Base-by-base conservation (phyloP, 2,329 filamentous ascomycete genomes). In the Penicillium sumatraense region DNA sequence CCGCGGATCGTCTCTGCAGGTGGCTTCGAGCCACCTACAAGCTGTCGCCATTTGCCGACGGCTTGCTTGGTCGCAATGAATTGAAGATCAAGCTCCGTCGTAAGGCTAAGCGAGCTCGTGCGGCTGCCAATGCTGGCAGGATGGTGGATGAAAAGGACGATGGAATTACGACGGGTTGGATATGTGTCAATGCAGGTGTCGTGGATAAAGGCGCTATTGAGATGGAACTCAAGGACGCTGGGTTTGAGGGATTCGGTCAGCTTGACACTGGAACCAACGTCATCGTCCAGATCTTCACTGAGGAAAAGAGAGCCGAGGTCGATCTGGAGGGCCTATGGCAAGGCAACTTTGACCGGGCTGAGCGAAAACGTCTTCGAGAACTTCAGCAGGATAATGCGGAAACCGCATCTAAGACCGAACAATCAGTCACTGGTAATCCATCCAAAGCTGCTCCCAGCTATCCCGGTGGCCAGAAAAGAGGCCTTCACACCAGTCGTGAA, bases 101-200 rank as follows among this genome's bases (percentile, higher is more conserved):
- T 38, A 89, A 93, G 71, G 87, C 89, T 7, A 90, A 91, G 71
- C 88, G 89, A 64, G 89, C 91, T 27, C 91, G 91, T 72, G 79
- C 97, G 57, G 78, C 96, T 63, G 91, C 90, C 13, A 89, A 84
- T 56, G 84, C 86, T 0, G 86, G 86, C n/a, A 81, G 83, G 44
- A 76, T 79, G 44, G 62, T 75, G 7, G 72, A 76, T 35, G 80
- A 85, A 5, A 84, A 85, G 10, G 93, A 96, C 64, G 91, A 97
- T 68, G 93, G 93, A 2, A 90, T 96, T 49, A 88, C 89, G 11
- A 97, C 93, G 1, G 93, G 92, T 9, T 99, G 95, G 95, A 89
- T 99, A 18, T 99, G 95, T 74, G 90, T 98, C 57, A 96, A 96
- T 70, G 83, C 95, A 9, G 91, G 90, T 4, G 84, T 84, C 14